Conservation (phyloP, 2,329 filamentous ascomycete genomes). For the Monilinia aucupariae region DNA sequence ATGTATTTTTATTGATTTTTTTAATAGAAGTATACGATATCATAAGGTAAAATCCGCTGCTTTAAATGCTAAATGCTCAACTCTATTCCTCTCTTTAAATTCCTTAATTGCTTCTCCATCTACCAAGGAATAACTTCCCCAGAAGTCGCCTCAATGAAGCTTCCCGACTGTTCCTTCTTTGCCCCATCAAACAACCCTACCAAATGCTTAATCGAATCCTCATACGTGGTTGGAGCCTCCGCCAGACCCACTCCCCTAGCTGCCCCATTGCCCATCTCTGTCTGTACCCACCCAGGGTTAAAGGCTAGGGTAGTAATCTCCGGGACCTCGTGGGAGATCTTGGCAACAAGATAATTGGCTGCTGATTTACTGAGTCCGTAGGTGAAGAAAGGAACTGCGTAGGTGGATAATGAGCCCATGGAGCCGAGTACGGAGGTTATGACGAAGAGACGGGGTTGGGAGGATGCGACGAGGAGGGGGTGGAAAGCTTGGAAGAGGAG, state of each 20-base stretch:
- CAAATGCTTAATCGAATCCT: slow-evolving; percentile 21
- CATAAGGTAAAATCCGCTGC: background rate
- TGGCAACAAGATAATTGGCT: slow-evolving; percentile 34
- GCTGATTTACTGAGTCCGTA: slow-evolving; percentile 41
- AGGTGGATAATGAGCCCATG: too few relatives aligned
- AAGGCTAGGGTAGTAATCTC: slow-evolving; percentile 34
- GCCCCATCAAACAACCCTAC: slow-evolving; percentile 22
- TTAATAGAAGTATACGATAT: too few relatives aligned
- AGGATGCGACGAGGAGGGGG: too few relatives aligned
- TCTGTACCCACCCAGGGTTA: slow-evolving; percentile 36
- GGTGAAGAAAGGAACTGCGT: too few relatives aligned
- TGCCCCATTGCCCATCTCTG: slow-evolving; percentile 26
- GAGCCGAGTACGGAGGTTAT: too few relatives aligned
- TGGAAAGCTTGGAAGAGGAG: too few relatives aligned
- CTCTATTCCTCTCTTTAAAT: background rate
- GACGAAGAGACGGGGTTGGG: too few relatives aligned
- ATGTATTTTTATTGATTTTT: too few relatives aligned
- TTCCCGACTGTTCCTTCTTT: slow-evolving; percentile 20
- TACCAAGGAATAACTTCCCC: slow-evolving; percentile 24
- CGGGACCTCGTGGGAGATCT: slow-evolving; percentile 35
- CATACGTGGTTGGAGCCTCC: slow-evolving; percentile 23
- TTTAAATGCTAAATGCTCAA: background rate
- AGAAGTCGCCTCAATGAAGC: slow-evolving; percentile 15
- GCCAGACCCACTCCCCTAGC: slow-evolving; percentile 21
- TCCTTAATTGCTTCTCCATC: background rate